phyloP scores from a whole-genome alignment of 2,329 filamentous ascomycete genomes.

The Cladosporium sphaerospermum region DNA sequence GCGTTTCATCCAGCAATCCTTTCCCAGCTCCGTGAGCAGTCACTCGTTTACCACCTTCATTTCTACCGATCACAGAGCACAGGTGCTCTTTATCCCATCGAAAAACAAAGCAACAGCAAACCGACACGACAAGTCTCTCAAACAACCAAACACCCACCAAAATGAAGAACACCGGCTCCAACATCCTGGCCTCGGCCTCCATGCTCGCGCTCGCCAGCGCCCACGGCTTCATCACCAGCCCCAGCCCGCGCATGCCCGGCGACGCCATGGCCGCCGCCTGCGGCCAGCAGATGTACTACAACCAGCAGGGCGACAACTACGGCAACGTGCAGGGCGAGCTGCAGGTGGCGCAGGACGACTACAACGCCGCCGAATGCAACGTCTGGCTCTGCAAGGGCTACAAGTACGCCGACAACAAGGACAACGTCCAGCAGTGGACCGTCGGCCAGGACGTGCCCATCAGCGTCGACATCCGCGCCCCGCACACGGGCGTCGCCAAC shows the following conservation, averaged over 20 bases:
- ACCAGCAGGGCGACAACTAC: conserved; percentile 48
- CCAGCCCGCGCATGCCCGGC: conserved; percentile 46
- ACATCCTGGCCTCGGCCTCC: conserved; percentile 26
- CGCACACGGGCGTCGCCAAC: conserved; percentile 52
- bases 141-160: neutral
- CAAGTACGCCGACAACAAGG: conserved; percentile 51
- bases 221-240: conserved; percentile 49
- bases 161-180: conserved; percentile 10
- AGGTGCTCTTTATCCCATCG: conserved; percentile 7
- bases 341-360: conserved; percentile 38
- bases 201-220: conserved; percentile 43
- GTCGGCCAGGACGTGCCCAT: conserved; percentile 44
- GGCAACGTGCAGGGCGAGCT: conserved; percentile 53
- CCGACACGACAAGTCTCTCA: neutral
- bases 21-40: conserved; percentile 5
- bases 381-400: conserved; percentile 44
- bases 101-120: neutral
- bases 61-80: conserved; percentile 1
- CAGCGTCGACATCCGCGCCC: conserved; percentile 44
- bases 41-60: conserved; percentile 2
- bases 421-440: conserved; percentile 47
- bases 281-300: conserved; percentile 49
- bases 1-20: neutral
- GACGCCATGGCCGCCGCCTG: conserved; percentile 47
- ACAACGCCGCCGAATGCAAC: conserved; percentile 20